Evolutionary conservation across 169 alveolate genomes (phyloP), one percentile per base, ranked within the genome.

Genomic region (Plasmodium relictum): DNA sequence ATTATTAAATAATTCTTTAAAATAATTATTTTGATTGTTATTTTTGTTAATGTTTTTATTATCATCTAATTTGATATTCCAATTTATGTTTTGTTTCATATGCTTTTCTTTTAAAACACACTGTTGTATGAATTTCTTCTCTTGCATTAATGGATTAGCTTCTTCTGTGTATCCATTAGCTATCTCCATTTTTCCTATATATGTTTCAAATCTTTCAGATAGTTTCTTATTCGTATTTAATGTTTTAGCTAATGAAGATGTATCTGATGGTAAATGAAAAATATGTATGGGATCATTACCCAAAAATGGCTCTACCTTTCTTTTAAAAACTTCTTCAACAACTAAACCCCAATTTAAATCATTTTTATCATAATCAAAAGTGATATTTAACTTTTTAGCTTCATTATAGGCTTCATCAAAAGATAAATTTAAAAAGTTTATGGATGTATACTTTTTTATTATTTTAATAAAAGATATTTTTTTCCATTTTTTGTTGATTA

Each of bases 111-210:
- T 72, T 54, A 85, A 69, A 7, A 50, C 8, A 45, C 20, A 5
- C 14, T 78, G 96, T 22, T 86, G 91, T 44, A 86, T 78, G 62
- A 97, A 96, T 72, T 94, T 92, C 56, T 97, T 97, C 62, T 97
- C 94, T 92, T 97, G 97, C 42, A 92, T 96, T 87, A 96, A 93
- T 24, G 99, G 97, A 76, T 97, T 98, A 93, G 97, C 97, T 63
- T 97, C 94, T 94, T 97, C 99, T 61, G 99, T 96, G 93, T 97
- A 97, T 42, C 98, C 98, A 92, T 97, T 97, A 73, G 95, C 93
- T 39, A 97, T 89, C 93, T 97, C 99, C 86, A 96, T 96, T 52
- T 96, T 96, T 88, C 98, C 97, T 54, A 95, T 94, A 93, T 97
- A 97, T 31, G 97, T 93, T 93, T 97, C 99, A 92, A 97, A 97